Base-by-base conservation (phyloP, 495 filamentous ascomycete species). In the Podospora conica region DNA sequence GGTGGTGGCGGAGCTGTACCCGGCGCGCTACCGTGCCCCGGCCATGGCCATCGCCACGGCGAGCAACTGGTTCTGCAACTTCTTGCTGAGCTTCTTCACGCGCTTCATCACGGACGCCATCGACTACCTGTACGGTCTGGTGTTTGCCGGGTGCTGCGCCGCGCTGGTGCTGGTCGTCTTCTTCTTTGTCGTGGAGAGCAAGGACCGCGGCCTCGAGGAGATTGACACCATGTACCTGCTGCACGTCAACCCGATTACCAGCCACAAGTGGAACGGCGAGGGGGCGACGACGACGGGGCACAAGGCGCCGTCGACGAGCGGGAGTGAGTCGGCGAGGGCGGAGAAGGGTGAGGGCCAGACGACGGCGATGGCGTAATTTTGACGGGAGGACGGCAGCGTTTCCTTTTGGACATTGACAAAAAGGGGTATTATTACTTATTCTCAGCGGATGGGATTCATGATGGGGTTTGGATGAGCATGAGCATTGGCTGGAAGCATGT, bases 1-100 rank as follows among this genome's bases (percentile, higher is more conserved):
- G 25, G 86, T 91, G 63, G 87, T 88, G 57, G 88, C 87, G 60
- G 92, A 96, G 78, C 85, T 95, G 71, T 96, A 91, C 75, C 92
- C 92, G 22, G 83, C 86, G 64, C 83, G 87, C 58, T 91, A 92
- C 76, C 86, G 91, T 55, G 90, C 89, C 21, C 84, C 86, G 29
- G 87, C 84, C 69, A 92, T 93, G 83, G 90, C 87, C 33, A 72
- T 93, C 20, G 88, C 89, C 18, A 95, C 92, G 0, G 87, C 89
- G 7, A 84, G 86, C 62, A 96, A 96, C 80, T 96, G 92, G 92
- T 84, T 87, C 63, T 95, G 88, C 88, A 96, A 96, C 76, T 96
- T 96, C 25, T 56, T 76, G 65, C 70, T 76, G 63, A 69, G 66
- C 21, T 75, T 76, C 68, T 76, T 76, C 67, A 76, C 74, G 2